phyloP scores from a whole-genome alignment of 140 eudicot species.

The Senecio squalidus region DNA sequence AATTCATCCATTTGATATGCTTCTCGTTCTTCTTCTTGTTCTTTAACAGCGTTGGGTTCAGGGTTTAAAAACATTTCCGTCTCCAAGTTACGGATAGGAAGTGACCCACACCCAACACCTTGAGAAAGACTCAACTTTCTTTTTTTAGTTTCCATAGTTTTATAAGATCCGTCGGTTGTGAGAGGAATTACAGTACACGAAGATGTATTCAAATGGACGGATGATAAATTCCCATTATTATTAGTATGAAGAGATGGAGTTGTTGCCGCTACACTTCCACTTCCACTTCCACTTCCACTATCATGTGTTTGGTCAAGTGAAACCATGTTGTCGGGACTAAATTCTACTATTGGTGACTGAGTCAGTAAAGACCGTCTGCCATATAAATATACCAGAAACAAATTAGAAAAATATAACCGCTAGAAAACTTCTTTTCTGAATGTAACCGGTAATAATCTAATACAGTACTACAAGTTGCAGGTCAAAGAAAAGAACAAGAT shows the following conservation, averaged over 20 bases:
- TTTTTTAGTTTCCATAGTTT: conserved; percentile 23
- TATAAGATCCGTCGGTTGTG: conserved; percentile 8
- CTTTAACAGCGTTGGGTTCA: conserved; percentile 21
- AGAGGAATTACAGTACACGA: conserved; percentile 20
- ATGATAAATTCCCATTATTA: conserved; percentile 27
- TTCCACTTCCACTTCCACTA: conserved; percentile 26
- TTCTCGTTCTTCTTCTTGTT: no score
- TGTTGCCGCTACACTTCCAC: conserved; percentile 31
- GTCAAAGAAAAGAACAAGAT: no score
- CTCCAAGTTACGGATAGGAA: conserved; percentile 63
- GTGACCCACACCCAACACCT: conserved; percentile 27
- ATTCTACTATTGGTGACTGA: conserved; percentile 58
- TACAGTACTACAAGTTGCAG: no score
- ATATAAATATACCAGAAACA: not conserved
- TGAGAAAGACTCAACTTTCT: conserved; percentile 50
- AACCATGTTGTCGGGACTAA: conserved; percentile 37
- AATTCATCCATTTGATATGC: conserved; percentile 30
- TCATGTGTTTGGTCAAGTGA: conserved; percentile 19
- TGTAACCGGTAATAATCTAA: no score
- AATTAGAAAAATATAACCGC: not conserved
- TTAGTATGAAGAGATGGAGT: conserved; percentile 24
- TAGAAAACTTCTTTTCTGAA: not conserved
- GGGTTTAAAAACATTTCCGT: conserved; percentile 33
- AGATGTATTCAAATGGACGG: conserved; percentile 19
- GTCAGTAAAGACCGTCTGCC: conserved; percentile 89